These are phyloP conservation scores for Leccinum fallax DNA, from an alignment of 1,284 basidiomycete species.

Conservation along the genomic window DNA sequence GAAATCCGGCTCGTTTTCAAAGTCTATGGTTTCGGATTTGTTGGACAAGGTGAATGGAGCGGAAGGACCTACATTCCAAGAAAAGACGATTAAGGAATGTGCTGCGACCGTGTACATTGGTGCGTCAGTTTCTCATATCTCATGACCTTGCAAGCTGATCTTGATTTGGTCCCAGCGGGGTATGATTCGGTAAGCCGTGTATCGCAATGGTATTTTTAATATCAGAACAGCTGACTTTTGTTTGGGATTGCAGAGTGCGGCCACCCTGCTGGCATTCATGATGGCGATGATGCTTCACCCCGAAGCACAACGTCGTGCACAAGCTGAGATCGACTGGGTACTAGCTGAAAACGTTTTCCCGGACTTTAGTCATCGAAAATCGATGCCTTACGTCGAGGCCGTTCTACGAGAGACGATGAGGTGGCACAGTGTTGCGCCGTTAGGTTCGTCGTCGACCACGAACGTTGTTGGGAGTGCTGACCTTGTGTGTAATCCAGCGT, in stretches of 20 bases:
- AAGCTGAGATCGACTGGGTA: conserved; percentile 34
- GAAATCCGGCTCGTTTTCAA: conserved; percentile 31
- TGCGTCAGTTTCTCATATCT: no score
- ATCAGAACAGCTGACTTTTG: not conserved
- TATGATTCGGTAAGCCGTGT: conserved; percentile 29
- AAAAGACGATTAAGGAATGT: conserved; percentile 31
- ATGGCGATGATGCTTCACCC: conserved; percentile 37
- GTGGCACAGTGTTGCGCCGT: conserved; percentile 34
- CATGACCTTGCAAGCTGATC: not conserved
- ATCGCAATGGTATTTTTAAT: not conserved
- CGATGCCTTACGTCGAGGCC: conserved; percentile 35
- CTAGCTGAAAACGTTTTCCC: conserved; percentile 24
- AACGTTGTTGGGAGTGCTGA: conserved; percentile 10
- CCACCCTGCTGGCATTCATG: conserved; percentile 24
- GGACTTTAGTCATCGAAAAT: conserved; percentile 29
- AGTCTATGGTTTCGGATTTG: conserved; percentile 36
- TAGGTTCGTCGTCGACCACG: conserved; percentile 23
- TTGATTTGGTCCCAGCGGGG: conserved; percentile 19
- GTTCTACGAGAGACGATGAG: conserved; percentile 37
- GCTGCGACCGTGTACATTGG: conserved; percentile 24
- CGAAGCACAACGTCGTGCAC: conserved; percentile 33
- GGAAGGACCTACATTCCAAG: conserved; percentile 19
- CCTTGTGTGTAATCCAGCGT: conserved; percentile 15
- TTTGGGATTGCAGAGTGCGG: conserved; percentile 23
- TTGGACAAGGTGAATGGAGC: conserved; percentile 18